These are phyloP conservation scores for Blastomyces percursus DNA, from an alignment of 2,329 filamentous ascomycete species.

Conservation along the genomic window DNA sequence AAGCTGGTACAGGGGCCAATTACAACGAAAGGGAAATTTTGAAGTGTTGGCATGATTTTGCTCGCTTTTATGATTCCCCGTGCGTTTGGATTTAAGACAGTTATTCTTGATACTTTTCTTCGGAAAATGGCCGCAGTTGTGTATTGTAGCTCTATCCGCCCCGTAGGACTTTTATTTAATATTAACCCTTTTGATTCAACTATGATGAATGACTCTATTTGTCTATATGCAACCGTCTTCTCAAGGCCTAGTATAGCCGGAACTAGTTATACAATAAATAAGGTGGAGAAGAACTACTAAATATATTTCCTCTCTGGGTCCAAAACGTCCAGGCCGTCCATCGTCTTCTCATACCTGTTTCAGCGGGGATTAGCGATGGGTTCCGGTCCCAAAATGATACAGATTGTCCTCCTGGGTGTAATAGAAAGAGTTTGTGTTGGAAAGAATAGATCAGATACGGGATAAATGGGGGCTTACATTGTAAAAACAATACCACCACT, in stretches of 20 bases:
- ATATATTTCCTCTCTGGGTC: conserved; percentile 82
- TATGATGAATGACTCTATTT: not conserved
- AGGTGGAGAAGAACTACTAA: conserved; percentile 30
- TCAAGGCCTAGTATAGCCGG: not conserved
- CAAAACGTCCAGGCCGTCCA: conserved; percentile 67
- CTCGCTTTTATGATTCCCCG: not conserved
- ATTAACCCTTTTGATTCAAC: not conserved
- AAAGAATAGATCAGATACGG: conserved; percentile 10
- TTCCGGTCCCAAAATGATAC: not conserved
- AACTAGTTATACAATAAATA: not conserved
- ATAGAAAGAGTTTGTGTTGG: not conserved
- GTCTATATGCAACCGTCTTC: not conserved
- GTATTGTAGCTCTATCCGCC: not conserved
- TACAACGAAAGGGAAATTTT: not conserved
- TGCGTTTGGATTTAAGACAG: not conserved
- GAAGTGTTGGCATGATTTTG: not conserved
- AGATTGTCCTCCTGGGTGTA: not conserved
- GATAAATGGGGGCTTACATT: conserved; percentile 45
- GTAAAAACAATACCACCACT: conserved; percentile 97
- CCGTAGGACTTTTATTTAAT: not conserved
- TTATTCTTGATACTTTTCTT: not conserved
- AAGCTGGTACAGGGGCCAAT: conserved; percentile 15
- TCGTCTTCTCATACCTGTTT: conserved; percentile 75
- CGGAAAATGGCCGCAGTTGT: not conserved
- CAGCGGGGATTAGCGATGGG: conserved; percentile 11